These are phyloP conservation scores for Rhizophagus prolifer DNA, from an alignment of 192 early-diverging fungal genomes.

Conservation along the genomic window DNA sequence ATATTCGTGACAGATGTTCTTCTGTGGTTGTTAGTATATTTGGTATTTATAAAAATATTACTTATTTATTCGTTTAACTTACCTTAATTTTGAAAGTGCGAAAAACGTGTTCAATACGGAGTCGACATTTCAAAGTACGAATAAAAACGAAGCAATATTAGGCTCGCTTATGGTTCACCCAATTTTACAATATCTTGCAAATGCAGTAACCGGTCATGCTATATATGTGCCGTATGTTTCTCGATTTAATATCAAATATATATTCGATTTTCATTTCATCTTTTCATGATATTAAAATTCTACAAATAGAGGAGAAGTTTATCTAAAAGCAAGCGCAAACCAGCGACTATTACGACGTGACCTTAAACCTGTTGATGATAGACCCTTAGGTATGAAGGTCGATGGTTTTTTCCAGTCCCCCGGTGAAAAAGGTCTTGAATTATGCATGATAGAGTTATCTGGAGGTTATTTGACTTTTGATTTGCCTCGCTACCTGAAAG, in stretches of 20 bases:
- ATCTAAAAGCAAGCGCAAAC: not conserved
- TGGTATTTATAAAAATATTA: not conserved
- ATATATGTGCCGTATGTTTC: slow-evolving; percentile 9
- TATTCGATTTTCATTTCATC: not conserved
- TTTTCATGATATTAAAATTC: not conserved
- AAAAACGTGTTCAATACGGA: slow-evolving; percentile 23
- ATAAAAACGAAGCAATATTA: slow-evolving; percentile 20
- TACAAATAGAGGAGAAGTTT: not conserved
- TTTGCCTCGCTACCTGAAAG: slow-evolving; percentile 30
- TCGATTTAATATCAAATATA: not conserved
- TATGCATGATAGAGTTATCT: slow-evolving; percentile 26
- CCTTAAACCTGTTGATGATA: slow-evolving; percentile 2
- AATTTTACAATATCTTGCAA: slow-evolving; percentile 24
- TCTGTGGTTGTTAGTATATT: slow-evolving; percentile 26
- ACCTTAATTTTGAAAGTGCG: slow-evolving; percentile 21
- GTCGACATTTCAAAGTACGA: slow-evolving; percentile 5
- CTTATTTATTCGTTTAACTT: slow-evolving; percentile 15
- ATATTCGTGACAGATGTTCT: slow-evolving; percentile 28
- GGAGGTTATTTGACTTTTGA: slow-evolving; percentile 16
- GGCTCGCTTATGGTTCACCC: slow-evolving; percentile 17
- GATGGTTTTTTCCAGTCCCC: slow-evolving; percentile 19
- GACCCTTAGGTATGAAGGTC: not conserved
- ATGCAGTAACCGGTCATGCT: not conserved
- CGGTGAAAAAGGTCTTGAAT: slow-evolving; percentile 24
- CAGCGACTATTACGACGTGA: not conserved